Conservation (phyloP, 345 rosid genomes). For the Cardamine resedifolia region DNA sequence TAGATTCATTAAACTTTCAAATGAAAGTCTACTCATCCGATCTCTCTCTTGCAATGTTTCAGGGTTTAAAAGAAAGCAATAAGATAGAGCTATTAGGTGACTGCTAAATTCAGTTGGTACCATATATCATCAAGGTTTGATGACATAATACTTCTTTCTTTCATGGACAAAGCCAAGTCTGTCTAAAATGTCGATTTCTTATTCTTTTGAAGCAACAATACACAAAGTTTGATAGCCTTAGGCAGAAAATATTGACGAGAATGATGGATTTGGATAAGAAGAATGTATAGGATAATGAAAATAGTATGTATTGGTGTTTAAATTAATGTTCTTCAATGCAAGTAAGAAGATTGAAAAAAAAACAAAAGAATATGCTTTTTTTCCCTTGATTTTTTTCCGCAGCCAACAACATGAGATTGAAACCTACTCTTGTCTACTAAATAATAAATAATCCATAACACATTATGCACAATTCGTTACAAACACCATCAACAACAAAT, state of each 20-base stretch:
- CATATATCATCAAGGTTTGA: slow-evolving; percentile 14
- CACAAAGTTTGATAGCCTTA: neutral
- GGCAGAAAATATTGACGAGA: neutral
- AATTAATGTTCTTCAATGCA: slow-evolving; percentile 9
- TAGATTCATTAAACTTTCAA: neutral
- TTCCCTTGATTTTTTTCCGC: neutral
- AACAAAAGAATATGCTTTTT: slow-evolving; percentile 11
- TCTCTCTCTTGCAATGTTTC: slow-evolving; percentile 19
- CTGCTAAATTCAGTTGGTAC: slow-evolving; percentile 18
- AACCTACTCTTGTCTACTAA: slow-evolving; percentile 9
- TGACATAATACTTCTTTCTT: slow-evolving; percentile 11
- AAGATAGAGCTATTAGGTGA: slow-evolving; percentile 23
- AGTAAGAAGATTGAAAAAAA: slow-evolving; percentile 25
- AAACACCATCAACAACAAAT: slow-evolving; percentile 24
- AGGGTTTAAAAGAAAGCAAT: slow-evolving; percentile 28
- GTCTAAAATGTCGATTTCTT: neutral
- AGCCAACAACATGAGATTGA: slow-evolving; percentile 2
- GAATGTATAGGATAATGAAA: slow-evolving; percentile 10
- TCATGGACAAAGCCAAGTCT: slow-evolving; percentile 13
- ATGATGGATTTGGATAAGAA: neutral
- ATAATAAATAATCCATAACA: slow-evolving; percentile 11
- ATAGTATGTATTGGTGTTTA: slow-evolving; percentile 30
- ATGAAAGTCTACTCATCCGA: neutral
- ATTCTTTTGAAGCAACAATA: slow-evolving; percentile 6
- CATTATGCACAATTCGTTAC: slow-evolving; percentile 31